Percentiles rank a stretch among this genome's conserved stretches.
Conservation (phyloP, 768 basidiomycete genomes). For the Multifurca ochricompacta region DNA sequence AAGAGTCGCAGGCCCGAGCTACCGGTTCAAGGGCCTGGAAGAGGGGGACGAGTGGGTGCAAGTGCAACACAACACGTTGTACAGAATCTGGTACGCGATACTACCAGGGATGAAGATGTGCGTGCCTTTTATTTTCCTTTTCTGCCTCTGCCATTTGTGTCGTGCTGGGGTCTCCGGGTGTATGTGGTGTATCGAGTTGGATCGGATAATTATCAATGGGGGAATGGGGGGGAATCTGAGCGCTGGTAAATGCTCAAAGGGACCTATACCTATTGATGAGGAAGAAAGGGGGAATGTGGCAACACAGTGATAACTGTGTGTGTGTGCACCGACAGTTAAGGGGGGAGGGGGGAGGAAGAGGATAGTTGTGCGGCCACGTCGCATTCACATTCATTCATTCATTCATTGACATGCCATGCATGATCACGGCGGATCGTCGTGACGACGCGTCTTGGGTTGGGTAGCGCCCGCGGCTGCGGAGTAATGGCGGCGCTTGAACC, state of each 20-base stretch:
- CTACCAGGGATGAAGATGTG: conserved; percentile 90
- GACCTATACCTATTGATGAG: background rate
- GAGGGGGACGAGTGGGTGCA: conserved; percentile 90
- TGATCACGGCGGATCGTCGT: conserved; percentile 17
- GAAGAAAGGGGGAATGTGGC: background rate
- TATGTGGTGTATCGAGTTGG: background rate
- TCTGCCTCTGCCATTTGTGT: conserved; percentile 17
- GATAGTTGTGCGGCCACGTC: conserved; percentile 13
- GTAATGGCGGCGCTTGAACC: conserved; percentile 14
- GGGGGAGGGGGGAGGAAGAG: too few relatives aligned
- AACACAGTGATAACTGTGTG: background rate
- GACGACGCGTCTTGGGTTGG: conserved; percentile 8
- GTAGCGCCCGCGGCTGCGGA: background rate
- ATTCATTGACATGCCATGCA: too few relatives aligned
- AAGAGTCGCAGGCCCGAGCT: conserved; percentile 90
- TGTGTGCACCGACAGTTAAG: background rate
- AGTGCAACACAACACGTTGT: conserved; percentile 97
- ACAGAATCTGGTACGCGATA: conserved; percentile 88
- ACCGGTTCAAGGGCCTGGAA: conserved; percentile 88
- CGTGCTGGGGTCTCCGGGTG: conserved; percentile 15
- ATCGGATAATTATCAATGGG: conserved; percentile 4
- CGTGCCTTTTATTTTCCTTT: conserved; percentile 36
- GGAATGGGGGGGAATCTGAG: too few relatives aligned
- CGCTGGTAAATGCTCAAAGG: background rate
- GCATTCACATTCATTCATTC: too few relatives aligned